phyloP scores from a whole-genome alignment of 208 protist species.

The Leishmania lainsoni region DNA sequence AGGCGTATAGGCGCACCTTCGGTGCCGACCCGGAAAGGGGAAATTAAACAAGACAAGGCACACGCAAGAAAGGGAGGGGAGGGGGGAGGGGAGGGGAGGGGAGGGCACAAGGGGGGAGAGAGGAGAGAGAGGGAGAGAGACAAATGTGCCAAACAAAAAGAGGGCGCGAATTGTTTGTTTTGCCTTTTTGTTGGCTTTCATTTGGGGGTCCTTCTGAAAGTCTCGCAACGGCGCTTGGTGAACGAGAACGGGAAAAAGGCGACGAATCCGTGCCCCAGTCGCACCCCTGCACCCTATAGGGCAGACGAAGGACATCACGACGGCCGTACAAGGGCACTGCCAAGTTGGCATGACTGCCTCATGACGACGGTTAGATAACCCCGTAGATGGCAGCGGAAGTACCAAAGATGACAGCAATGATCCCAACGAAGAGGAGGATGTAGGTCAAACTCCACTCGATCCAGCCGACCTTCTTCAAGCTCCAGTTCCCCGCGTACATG shows the following conservation, averaged over 20 bases:
- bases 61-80: background rate
- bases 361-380: constrained; percentile 8
- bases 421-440: constrained; percentile 49
- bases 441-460: constrained; percentile 50
- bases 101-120: constrained; percentile 5
- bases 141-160: background rate
- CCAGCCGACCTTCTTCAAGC: constrained; percentile 34
- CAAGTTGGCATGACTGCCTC: too few species aligned
- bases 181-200: background rate
- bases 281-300: background rate
- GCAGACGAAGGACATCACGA: background rate
- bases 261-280: background rate
- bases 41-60: background rate
- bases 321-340: background rate
- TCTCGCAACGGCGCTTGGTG: background rate
- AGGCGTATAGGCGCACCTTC: background rate
- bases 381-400: constrained; percentile 62
- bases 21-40: background rate
- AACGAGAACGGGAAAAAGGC: too few species aligned
- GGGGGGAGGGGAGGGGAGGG: background rate
- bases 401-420: constrained; percentile 57
- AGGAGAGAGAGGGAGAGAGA: constrained; percentile 10
- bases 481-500: constrained; percentile 70
- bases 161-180: background rate
- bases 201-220: background rate